phyloP scores from a whole-genome alignment of 2,329 filamentous ascomycete species.

The Penicillium concentricum region DNA sequence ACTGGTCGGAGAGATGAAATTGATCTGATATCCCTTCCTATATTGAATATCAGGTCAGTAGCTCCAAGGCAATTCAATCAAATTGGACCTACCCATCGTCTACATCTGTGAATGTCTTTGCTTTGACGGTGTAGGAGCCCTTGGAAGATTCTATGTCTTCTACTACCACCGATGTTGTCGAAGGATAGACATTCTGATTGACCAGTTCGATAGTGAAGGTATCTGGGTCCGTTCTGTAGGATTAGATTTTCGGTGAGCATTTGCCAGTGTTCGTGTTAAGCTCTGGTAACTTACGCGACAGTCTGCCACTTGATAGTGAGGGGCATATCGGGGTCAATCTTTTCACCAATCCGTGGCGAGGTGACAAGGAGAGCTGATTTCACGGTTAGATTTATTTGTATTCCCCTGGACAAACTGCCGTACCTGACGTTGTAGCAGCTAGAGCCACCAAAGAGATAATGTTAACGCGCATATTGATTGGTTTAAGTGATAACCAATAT shows the following conservation, averaged over 20 bases:
- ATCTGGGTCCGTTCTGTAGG: constrained; percentile 44
- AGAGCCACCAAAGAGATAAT: constrained; percentile 28
- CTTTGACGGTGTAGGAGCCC: constrained; percentile 38
- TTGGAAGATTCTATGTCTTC: constrained; percentile 36
- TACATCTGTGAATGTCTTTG: constrained; percentile 22
- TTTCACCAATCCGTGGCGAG: constrained; percentile 31
- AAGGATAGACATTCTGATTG: constrained; percentile 39
- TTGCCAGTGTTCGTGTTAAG: not conserved
- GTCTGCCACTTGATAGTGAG: constrained; percentile 42
- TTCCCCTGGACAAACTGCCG: not conserved
- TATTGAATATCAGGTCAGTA: constrained; percentile 3
- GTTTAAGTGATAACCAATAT: not conserved
- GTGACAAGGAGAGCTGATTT: constrained; percentile 36
- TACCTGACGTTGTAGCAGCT: constrained; percentile 32
- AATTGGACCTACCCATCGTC: constrained; percentile 25
- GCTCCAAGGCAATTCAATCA: not conserved
- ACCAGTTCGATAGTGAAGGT: constrained; percentile 45
- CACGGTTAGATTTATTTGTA: not conserved
- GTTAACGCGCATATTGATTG: constrained; percentile 30
- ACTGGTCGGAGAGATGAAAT: constrained; percentile 37
- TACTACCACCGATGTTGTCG: constrained; percentile 33
- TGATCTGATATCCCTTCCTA: constrained; percentile 44
- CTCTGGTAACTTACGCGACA: constrained; percentile 31
- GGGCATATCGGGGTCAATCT: constrained; percentile 38
- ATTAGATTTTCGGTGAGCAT: not conserved